Base-by-base conservation (phyloP, 1,284 basidiomycete species). In the Tremellales sp. region DNA sequence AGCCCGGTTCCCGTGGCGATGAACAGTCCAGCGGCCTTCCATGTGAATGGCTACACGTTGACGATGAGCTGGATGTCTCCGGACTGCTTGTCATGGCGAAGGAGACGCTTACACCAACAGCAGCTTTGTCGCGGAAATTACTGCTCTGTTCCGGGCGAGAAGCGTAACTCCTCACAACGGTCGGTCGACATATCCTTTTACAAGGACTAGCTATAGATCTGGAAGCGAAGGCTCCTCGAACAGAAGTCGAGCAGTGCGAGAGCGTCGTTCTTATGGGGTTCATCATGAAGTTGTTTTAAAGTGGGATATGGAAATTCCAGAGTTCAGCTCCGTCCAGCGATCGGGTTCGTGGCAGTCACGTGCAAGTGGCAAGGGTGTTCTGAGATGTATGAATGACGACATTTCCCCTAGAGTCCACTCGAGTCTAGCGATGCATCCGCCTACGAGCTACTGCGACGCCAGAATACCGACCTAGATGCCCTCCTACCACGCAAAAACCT, bases 11-110 rank as follows among this genome's bases (percentile, higher is more conserved):
- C 93, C 1, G 89, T 87, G 1, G 79, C 75, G 31, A 94, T 71
- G 69, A 98, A 97, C 16, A 97, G 66, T 0, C 78, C 81, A 0
- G 87, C 91, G 0, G 92, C 84, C 51, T 78, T 79, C 36, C 88
- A 86, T 4, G 89, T 92, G 71, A 97, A 95, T 3, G 91, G 86
- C 89, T 92, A 13, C 9, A 21, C 18, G 25, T 2, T 32, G 31
- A 32, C 12, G 14, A 26, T 6, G 10, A 25, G 8, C 9, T 24
- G 13, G n/a, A n/a, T n/a, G n/a, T n/a, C n/a, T n/a, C n/a, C n/a
- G n/a, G 48, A 41, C 48, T 33, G 48, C 50, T 43, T 47, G 38
- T 38, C 19, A 33, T 25, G 14, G 39, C 10, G n/a, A 39, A 18
- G 9, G 29, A 38, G 5, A 12, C 27, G 45, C 50, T 25, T 31